These are phyloP conservation scores for Neofusicoccum ribis DNA, from an alignment of 2,329 filamentous ascomycete species.

Conservation along the genomic window DNA sequence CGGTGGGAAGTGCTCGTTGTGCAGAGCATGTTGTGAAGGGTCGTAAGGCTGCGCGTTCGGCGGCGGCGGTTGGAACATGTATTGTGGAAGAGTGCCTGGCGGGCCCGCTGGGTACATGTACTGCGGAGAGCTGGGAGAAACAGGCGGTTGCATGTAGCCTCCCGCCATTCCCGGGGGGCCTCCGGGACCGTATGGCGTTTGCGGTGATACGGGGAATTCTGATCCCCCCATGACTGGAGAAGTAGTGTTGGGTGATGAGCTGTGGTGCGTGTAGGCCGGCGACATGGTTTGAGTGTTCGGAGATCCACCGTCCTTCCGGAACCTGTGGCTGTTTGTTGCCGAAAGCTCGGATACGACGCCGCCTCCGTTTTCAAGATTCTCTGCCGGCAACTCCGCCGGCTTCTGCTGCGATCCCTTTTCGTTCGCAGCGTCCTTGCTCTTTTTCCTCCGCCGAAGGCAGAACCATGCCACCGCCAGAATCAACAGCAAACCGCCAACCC, in stretches of 20 bases:
- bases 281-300: background rate
- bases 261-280: conserved; percentile 16
- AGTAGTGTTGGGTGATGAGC: conserved; percentile 16
- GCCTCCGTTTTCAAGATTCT: conserved; percentile 6
- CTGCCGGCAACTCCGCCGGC: conserved; percentile 30
- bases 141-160: conserved; percentile 10
- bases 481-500: conserved; percentile 33
- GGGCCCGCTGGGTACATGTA: conserved; percentile 20
- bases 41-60: conserved; percentile 28
- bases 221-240: background rate
- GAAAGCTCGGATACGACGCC: conserved; percentile 22
- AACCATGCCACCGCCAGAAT: conserved; percentile 36
- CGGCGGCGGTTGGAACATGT: conserved; percentile 22
- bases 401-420: conserved; percentile 28
- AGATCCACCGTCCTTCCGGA: background rate
- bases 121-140: conserved; percentile 9
- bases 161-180: background rate
- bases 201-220: conserved; percentile 11
- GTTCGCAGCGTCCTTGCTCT: conserved; percentile 27
- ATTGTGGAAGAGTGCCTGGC: conserved; percentile 23
- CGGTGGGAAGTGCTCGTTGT: conserved; percentile 23
- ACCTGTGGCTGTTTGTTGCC: conserved; percentile 25
- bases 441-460: conserved; percentile 40
- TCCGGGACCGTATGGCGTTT: conserved; percentile 9
- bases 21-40: conserved; percentile 24